These are phyloP conservation scores for Aspergillus tamarii DNA, from an alignment of 2,329 filamentous ascomycete genomes.

Conservation along the genomic window DNA sequence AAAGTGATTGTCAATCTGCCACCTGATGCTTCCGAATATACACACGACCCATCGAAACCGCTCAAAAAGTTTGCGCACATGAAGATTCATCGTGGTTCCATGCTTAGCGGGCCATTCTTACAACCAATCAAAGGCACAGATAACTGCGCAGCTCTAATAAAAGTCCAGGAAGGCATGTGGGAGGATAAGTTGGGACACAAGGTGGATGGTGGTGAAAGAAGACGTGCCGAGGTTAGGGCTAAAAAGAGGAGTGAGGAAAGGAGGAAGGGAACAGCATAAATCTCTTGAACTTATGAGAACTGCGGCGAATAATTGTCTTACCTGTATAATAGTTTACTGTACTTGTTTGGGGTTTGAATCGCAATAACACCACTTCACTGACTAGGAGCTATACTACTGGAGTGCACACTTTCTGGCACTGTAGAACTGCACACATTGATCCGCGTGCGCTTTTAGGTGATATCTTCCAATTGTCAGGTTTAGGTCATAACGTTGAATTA, in stretches of 20 bases:
- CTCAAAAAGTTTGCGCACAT: constrained; percentile 65
- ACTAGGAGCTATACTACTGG: background rate
- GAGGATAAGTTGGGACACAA: constrained; percentile 84
- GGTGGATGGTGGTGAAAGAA: constrained; percentile 94
- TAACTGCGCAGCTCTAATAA: constrained; percentile 66
- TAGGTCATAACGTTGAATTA: background rate
- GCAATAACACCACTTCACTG: background rate
- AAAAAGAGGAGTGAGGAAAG: constrained; percentile 82
- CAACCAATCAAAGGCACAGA: constrained; percentile 65
- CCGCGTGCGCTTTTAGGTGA: background rate
- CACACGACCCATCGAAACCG: constrained; percentile 43
- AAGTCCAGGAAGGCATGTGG: constrained; percentile 86
- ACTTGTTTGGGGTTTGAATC: background rate
- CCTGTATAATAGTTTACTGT: background rate
- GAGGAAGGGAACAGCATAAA: constrained; percentile 57
- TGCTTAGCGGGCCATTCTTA: constrained; percentile 75
- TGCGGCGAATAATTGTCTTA: background rate
- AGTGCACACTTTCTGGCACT: background rate
- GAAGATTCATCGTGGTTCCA: constrained; percentile 67
- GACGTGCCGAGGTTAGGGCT: constrained; percentile 80
- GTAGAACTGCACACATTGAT: background rate
- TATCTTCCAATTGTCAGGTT: background rate
- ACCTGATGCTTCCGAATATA: constrained; percentile 60
- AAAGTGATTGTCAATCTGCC: constrained; percentile 64
- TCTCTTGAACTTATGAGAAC: constrained; percentile 8